Evolutionary conservation across 495 filamentous ascomycete genomes (phyloP).

Genomic region (Lentithecium fluviatile): DNA sequence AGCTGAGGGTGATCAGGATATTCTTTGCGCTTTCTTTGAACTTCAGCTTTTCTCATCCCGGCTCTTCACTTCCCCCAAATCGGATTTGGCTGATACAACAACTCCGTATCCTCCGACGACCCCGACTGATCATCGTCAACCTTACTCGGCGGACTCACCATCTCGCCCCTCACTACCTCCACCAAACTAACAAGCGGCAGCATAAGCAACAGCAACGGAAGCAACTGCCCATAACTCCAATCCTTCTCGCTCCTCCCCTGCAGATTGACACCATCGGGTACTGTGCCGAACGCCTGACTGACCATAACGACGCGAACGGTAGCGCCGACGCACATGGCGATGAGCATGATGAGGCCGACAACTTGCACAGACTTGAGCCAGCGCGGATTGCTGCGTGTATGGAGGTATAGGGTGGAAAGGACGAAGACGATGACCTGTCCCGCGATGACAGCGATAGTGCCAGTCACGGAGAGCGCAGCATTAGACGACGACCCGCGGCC

Average conservation of each 20-base stretch:
- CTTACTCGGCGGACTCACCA: constrained; percentile 26
- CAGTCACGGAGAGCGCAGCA: constrained; percentile 47
- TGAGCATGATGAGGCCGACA: constrained; percentile 49
- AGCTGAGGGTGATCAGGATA: no score
- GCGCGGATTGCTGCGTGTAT: constrained; percentile 44
- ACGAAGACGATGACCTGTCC: constrained; percentile 53
- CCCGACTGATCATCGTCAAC: constrained; percentile 20
- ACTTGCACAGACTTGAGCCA: constrained; percentile 52
- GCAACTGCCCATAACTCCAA: constrained; percentile 59
- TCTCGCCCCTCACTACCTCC: constrained; percentile 56
- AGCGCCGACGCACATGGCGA: constrained; percentile 52
- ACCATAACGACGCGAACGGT: constrained; percentile 51
- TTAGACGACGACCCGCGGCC: constrained; percentile 35
- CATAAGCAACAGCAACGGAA: constrained; percentile 53
- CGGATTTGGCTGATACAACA: constrained; percentile 26
- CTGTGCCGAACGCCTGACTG: constrained; percentile 53
- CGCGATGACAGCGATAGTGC: constrained; percentile 54
- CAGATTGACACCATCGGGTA: constrained; percentile 41
- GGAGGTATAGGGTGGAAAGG: constrained; percentile 57
- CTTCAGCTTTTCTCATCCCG: no score
- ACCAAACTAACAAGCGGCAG: constrained; percentile 55
- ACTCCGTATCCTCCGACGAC: constrained; percentile 12
- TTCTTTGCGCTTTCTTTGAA: no score
- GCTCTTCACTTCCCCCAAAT: constrained; percentile 12
- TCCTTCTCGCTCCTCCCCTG: constrained; percentile 51